These are phyloP conservation scores for Pythium coloratum DNA, from an alignment of 352 stramenopile genomes.

Conservation along the genomic window DNA sequence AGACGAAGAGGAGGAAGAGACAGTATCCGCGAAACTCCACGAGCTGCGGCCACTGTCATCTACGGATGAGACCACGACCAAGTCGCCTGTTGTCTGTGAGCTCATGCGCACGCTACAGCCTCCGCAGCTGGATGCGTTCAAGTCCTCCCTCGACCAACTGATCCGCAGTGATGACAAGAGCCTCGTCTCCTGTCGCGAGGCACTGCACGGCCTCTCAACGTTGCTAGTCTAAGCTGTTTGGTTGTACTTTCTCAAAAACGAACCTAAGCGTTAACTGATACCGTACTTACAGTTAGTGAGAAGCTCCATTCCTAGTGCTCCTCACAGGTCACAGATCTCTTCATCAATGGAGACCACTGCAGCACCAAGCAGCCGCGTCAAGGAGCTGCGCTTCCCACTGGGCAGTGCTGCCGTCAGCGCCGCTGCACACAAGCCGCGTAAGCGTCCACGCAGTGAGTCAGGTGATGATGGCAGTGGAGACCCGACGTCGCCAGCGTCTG, in stretches of 20 bases:
- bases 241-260: not conserved
- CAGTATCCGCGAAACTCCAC: not conserved
- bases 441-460: not conserved
- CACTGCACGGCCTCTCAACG: not conserved
- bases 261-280: not conserved
- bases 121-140: not conserved
- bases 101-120: not conserved
- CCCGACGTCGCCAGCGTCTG: slow-evolving; percentile 11
- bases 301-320: not conserved
- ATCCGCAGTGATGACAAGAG: not conserved
- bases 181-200: not conserved
- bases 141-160: not conserved
- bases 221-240: not conserved
- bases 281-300: not conserved
- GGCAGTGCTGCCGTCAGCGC: not conserved
- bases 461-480: not conserved
- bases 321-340: slow-evolving; percentile 5
- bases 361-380: not conserved
- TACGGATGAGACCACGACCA: not conserved
- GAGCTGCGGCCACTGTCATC: not conserved
- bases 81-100: not conserved
- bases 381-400: slow-evolving; percentile 10
- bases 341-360: not conserved
- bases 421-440: not conserved
- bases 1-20: not conserved